Base-by-base conservation (phyloP, 2,329 filamentous ascomycete genomes). In the Tetracladium maxilliforme region DNA sequence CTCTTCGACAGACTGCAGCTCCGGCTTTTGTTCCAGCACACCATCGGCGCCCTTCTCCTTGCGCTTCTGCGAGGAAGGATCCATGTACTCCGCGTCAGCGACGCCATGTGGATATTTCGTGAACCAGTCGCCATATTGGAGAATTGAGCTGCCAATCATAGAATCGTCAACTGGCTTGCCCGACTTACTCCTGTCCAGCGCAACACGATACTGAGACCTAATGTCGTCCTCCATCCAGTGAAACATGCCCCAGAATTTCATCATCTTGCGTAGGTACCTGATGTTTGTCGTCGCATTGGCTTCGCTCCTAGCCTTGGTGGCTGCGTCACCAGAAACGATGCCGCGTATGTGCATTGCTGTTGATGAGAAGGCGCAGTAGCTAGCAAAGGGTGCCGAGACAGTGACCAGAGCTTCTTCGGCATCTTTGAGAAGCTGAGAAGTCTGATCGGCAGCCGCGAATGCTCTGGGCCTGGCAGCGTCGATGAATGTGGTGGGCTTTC, bases 51-150 rank as follows among this genome's bases (percentile, higher is more conserved):
- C 77, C 20, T 69, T 75, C 41, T 92, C 80, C 37, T 76, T 80
- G 44, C 75, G 73, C 39, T 69, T 61, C 20, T 66, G 60, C 4
- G 61, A 53, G 15, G 68, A 70, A 2, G 80, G 76, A 36, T 90
- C 82, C 40, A 83, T 73, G 49, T 82, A 90, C 41, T 93, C 83
- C 2, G 73, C 65, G 31, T 81, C 72, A 4, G 81, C 82, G 10
- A 95, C 81, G 3, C 90, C 90, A 39, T 92, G 80, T 1, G 90
- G 90, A 45, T 94, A 95, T 35, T 80, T 70, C 43, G 90, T 80
- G 42, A 95, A 95, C 90, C 90, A 95, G 50, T 95, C 90, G 25
- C 86, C 84, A 40, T 95, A 95, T 42, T 95, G 87, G 48, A 93
- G 86, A 39, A 94, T 79, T 27, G 63, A 54, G 29, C 48, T 47